phyloP scores from a whole-genome alignment of 1,139 yeast species.

The Yamadazyma siamensis region DNA sequence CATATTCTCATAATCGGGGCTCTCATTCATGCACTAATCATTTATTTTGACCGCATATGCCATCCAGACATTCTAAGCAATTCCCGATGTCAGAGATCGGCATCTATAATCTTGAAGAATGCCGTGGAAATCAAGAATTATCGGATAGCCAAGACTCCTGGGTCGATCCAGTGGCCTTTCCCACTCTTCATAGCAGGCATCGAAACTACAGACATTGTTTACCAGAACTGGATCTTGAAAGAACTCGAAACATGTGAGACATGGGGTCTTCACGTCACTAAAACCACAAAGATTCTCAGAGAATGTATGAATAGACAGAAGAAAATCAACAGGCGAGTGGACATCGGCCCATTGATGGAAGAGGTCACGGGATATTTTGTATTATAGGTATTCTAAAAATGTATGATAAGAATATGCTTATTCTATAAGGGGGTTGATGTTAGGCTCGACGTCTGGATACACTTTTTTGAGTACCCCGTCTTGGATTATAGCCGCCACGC shows the following conservation, averaged over 20 bases:
- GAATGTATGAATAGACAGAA: conserved; percentile 2
- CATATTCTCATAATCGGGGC: conserved; percentile 5
- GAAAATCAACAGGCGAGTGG: conserved; percentile 1
- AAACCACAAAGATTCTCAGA: conserved; percentile 2
- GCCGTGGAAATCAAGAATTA: conserved; percentile 3
- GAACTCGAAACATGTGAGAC: conserved; percentile 2
- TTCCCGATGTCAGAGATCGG: conserved; percentile 3
- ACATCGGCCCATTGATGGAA: conserved; percentile 4
- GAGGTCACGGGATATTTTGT: conserved; percentile 5
- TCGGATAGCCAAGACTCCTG: conserved; percentile 5
- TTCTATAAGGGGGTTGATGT: conserved; percentile 3
- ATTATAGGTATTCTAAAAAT: conserved; percentile 1
- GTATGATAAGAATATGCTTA: neutral
- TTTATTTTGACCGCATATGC: conserved; percentile 6
- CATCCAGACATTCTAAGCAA: conserved; percentile 5
- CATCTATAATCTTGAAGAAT: conserved; percentile 3
- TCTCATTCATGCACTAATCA: conserved; percentile 4
- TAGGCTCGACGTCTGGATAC: conserved; percentile 5
- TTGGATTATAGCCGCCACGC: conserved; percentile 1
- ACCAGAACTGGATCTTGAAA: conserved; percentile 4
- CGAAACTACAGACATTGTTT: conserved; percentile 3
- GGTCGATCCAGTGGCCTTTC: conserved; percentile 6
- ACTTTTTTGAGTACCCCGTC: conserved; percentile 1
- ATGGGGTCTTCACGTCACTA: conserved; percentile 3
- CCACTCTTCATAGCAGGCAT: conserved; percentile 6